These are phyloP conservation scores for Eremothecium coryli DNA, from an alignment of 1,139 yeast species.

Conservation along the genomic window DNA sequence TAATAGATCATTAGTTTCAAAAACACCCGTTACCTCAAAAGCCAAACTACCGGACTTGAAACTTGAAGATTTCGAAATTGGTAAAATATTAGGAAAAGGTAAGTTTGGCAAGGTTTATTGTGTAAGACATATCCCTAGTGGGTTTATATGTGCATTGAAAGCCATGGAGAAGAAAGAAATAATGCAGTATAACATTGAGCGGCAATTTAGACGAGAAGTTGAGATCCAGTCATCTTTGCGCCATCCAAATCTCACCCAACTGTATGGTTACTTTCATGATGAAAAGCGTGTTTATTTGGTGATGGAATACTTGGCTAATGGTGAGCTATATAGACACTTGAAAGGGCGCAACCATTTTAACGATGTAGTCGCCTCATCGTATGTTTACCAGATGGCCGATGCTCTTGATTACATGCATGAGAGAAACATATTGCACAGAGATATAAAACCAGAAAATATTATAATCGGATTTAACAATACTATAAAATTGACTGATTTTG, in stretches of 20 bases:
- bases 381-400: conserved; percentile 72
- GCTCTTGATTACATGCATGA: conserved; percentile 71
- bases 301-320: conserved; percentile 76
- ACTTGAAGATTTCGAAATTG: conserved; percentile 69
- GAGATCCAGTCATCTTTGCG: conserved; percentile 75
- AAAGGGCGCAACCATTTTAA: conserved; percentile 57
- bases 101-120: conserved; percentile 90
- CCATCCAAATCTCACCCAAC: conserved; percentile 70
- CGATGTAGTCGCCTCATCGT: conserved; percentile 65
- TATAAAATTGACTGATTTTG: conserved; percentile 84
- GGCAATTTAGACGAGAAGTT: conserved; percentile 81
- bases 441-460: conserved; percentile 86
- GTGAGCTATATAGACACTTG: conserved; percentile 73
- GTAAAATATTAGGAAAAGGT: conserved; percentile 84
- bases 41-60: conserved; percentile 8
- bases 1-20: background rate
- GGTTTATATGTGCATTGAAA: conserved; percentile 80
- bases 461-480: conserved; percentile 62
- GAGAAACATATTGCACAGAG: conserved; percentile 79
- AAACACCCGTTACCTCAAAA: background rate
- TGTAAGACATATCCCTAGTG: conserved; percentile 65
- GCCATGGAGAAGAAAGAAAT: conserved; percentile 82
- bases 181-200: conserved; percentile 67
- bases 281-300: conserved; percentile 68
- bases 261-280: conserved; percentile 83